Conservation (phyloP, 169 alveolate genomes). For the Prorocentrum cordatum region DNA sequence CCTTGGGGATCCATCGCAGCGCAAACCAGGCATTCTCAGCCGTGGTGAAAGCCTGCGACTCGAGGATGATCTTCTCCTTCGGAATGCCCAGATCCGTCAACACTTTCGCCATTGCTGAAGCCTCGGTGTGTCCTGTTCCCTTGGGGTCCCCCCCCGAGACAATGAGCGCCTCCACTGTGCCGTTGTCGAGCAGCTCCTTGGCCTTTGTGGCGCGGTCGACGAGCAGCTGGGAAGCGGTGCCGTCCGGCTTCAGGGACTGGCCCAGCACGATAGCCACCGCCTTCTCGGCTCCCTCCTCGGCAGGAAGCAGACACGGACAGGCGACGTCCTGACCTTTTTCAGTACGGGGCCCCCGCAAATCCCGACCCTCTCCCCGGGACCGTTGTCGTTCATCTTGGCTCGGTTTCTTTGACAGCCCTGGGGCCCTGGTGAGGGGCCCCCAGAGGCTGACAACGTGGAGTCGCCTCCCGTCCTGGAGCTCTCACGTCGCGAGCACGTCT, state of each 20-base stretch:
- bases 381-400: too few species aligned
- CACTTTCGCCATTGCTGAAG: neutral
- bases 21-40: conserved; percentile 32
- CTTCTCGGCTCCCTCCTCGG: neutral
- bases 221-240: conserved; percentile 7
- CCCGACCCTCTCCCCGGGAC: too few species aligned
- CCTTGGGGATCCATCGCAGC: conserved; percentile 29
- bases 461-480: too few species aligned
- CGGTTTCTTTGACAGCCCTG: too few species aligned
- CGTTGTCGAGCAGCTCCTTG: neutral
- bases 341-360: too few species aligned
- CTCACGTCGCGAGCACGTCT: too few species aligned
- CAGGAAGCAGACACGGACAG: too few species aligned
- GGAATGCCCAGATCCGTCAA: neutral
- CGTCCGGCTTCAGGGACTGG: conserved; percentile 24
- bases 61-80: neutral
- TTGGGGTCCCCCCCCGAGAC: conserved; percentile 25
- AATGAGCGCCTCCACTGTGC: neutral
- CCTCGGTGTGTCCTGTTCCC: conserved; percentile 8
- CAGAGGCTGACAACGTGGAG: too few species aligned
- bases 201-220: conserved; percentile 16
- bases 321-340: too few species aligned
- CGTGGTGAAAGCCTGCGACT: conserved; percentile 35
- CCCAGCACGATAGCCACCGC: conserved; percentile 23
- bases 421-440: too few species aligned